Evolutionary conservation across 2,329 filamentous ascomycete genomes (phyloP).

Genomic region (Aspergillus fischeri): DNA sequence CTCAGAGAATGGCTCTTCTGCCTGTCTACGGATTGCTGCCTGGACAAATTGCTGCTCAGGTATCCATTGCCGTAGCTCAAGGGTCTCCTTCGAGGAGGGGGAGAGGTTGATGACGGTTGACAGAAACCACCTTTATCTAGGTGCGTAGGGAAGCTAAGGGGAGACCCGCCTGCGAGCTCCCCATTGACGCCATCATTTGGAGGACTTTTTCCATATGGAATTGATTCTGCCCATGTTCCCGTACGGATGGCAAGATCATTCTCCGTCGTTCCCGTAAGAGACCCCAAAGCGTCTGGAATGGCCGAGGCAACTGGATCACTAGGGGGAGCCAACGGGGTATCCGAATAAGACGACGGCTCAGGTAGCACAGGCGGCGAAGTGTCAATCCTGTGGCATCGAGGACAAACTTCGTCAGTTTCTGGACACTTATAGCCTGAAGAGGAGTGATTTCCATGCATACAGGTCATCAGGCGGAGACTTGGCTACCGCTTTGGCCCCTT

Average conservation of each 20-base stretch:
- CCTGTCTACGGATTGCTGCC: slow-evolving; percentile 35
- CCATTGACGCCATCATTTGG: slow-evolving; percentile 36
- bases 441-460: slow-evolving; percentile 23
- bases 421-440: slow-evolving; percentile 6
- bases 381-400: slow-evolving; percentile 21
- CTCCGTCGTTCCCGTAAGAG: slow-evolving; percentile 27
- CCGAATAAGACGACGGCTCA: slow-evolving; percentile 30
- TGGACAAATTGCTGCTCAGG: slow-evolving; percentile 32
- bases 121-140: slow-evolving; percentile 38
- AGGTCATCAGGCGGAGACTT: slow-evolving; percentile 32
- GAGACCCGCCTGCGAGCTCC: slow-evolving; percentile 34
- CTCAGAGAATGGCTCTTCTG: slow-evolving; percentile 37
- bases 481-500: slow-evolving; percentile 28
- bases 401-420: background rate
- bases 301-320: slow-evolving; percentile 30
- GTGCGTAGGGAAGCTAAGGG: slow-evolving; percentile 37
- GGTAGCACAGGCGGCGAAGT: slow-evolving; percentile 21
- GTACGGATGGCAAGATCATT: slow-evolving; percentile 36
- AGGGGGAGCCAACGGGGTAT: slow-evolving; percentile 22
- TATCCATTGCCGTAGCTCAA: slow-evolving; percentile 41
- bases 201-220: slow-evolving; percentile 45
- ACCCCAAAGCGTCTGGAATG: slow-evolving; percentile 36
- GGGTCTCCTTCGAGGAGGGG: slow-evolving; percentile 38
- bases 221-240: slow-evolving; percentile 42
- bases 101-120: slow-evolving; percentile 42